A percentile compares a stretch with the other conserved stretches of the same genome.
These are phyloP conservation scores for Mucuna pruriens DNA, from an alignment of 306 rosid genomes.

Conservation along the genomic window DNA sequence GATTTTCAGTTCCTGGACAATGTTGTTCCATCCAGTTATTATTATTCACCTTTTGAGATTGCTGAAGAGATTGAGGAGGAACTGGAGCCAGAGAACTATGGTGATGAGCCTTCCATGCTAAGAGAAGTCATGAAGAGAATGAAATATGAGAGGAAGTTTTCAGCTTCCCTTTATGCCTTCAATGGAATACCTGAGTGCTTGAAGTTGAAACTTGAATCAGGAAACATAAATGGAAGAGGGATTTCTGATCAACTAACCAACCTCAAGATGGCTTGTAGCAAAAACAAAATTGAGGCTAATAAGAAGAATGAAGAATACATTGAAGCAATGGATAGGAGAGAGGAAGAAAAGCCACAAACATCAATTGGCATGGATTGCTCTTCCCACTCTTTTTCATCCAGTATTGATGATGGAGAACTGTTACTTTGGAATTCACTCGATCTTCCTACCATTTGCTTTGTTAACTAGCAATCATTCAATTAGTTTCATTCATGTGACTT, in stretches of 20 bases:
- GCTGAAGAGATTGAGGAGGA: slow-evolving; percentile 68
- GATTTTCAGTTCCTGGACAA: slow-evolving; percentile 75
- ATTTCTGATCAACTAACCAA: slow-evolving; percentile 50
- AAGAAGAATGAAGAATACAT: slow-evolving; percentile 30
- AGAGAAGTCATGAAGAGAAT: slow-evolving; percentile 77
- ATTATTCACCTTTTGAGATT: slow-evolving; percentile 71
- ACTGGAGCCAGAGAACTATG: slow-evolving; percentile 57
- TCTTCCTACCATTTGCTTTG: slow-evolving; percentile 70
- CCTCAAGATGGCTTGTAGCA: slow-evolving; percentile 59
- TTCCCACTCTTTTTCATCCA: slow-evolving; percentile 37
- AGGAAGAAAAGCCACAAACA: slow-evolving; percentile 40
- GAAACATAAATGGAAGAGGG: slow-evolving; percentile 50
- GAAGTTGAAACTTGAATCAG: slow-evolving; percentile 58
- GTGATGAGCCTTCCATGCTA: slow-evolving; percentile 69
- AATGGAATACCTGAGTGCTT: slow-evolving; percentile 84
- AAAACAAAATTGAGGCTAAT: slow-evolving; percentile 43
- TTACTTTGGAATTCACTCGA: slow-evolving; percentile 76
- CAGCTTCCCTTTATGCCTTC: slow-evolving; percentile 83
- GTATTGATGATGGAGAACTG: slow-evolving; percentile 61
- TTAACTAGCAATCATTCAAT: slow-evolving; percentile 44
- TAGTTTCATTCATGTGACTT: slow-evolving; percentile 12
- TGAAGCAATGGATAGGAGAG: slow-evolving; percentile 32
- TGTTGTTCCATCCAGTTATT: slow-evolving; percentile 49
- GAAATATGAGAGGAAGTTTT: slow-evolving; percentile 85
- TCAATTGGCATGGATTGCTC: slow-evolving; percentile 43